Evolutionary conservation across 495 filamentous ascomycete species (phyloP).

Genomic region (Xanthoparmelia taractica): DNA sequence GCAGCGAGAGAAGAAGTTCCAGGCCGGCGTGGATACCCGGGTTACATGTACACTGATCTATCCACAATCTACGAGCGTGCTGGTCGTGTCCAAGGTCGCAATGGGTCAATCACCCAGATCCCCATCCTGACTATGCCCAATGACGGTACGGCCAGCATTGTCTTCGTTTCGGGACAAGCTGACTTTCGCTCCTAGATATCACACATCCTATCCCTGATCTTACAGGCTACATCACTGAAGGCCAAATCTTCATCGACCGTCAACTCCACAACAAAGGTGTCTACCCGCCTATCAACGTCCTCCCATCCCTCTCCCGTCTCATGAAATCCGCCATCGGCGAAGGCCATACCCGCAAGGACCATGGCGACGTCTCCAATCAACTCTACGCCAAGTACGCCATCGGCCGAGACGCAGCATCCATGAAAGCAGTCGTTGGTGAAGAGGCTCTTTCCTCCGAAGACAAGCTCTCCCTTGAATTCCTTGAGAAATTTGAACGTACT

Average conservation of each 20-base stretch:
- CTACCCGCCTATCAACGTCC: conserved; percentile 98
- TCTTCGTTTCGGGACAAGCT: conserved; percentile 12
- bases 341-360: conserved; percentile 88
- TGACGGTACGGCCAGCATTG: conserved; percentile 53
- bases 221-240: conserved; percentile 98
- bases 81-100: conserved; percentile 93
- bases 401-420: conserved; percentile 89
- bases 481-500: conserved; percentile 92
- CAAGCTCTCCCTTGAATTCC: conserved; percentile 94
- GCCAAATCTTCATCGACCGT: conserved; percentile 96
- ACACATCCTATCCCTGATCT: conserved; percentile 98
- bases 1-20: conserved; percentile 98
- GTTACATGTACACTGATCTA: conserved; percentile 99
- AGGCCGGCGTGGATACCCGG: conserved; percentile 97
- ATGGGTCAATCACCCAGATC: conserved; percentile 98
- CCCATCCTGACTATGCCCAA: conserved; percentile 99
- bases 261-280: conserved; percentile 92
- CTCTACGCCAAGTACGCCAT: conserved; percentile 99
- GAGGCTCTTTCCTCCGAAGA: conserved; percentile 93
- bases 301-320: conserved; percentile 95
- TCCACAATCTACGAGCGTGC: conserved; percentile 99
- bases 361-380: conserved; percentile 98
- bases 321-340: conserved; percentile 99
- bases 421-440: conserved; percentile 99
- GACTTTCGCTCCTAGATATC: conserved; percentile 56